These are phyloP conservation scores for Verruconis gallopava DNA, from an alignment of 2,329 filamentous ascomycete species.

Conservation along the genomic window DNA sequence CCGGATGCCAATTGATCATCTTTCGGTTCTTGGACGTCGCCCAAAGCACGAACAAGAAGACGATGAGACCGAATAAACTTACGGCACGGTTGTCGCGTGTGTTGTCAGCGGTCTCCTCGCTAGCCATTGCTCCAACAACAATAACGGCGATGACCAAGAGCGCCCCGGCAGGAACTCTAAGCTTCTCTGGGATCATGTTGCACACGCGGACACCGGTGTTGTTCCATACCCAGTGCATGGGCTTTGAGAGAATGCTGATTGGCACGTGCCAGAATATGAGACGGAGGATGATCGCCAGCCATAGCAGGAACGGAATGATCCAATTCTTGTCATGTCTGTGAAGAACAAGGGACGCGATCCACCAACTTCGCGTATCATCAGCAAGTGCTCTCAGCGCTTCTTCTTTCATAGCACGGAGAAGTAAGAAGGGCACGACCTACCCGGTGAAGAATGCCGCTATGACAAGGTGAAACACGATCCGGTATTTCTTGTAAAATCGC, in stretches of 20 bases:
- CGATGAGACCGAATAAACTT: conserved; percentile 62
- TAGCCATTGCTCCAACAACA: conserved; percentile 64
- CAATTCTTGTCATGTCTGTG: conserved; percentile 64
- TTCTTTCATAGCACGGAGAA: background rate
- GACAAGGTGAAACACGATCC: conserved; percentile 31
- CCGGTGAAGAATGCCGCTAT: conserved; percentile 20
- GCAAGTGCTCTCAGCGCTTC: no score
- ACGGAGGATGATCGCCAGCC: conserved; percentile 60
- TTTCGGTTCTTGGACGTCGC: conserved; percentile 57
- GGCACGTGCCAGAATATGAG: conserved; percentile 63
- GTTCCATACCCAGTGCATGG: conserved; percentile 55
- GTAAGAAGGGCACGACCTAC: conserved; percentile 4
- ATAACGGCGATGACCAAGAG: conserved; percentile 55
- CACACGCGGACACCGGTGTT: conserved; percentile 48
- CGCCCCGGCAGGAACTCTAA: conserved; percentile 51
- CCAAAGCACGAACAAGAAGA: conserved; percentile 58
- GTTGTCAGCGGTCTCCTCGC: conserved; percentile 59
- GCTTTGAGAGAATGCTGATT: conserved; percentile 50
- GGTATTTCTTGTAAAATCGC: conserved; percentile 33
- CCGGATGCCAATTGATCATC: conserved; percentile 35
- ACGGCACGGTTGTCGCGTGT: conserved; percentile 68
- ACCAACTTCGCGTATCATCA: conserved; percentile 41
- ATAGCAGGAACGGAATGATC: conserved; percentile 74
- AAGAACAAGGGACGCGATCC: conserved; percentile 60
- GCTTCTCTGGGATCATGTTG: conserved; percentile 50